Evolutionary conservation across 2,329 filamentous ascomycete species (phyloP).

Genomic region (Claviceps paspali): DNA sequence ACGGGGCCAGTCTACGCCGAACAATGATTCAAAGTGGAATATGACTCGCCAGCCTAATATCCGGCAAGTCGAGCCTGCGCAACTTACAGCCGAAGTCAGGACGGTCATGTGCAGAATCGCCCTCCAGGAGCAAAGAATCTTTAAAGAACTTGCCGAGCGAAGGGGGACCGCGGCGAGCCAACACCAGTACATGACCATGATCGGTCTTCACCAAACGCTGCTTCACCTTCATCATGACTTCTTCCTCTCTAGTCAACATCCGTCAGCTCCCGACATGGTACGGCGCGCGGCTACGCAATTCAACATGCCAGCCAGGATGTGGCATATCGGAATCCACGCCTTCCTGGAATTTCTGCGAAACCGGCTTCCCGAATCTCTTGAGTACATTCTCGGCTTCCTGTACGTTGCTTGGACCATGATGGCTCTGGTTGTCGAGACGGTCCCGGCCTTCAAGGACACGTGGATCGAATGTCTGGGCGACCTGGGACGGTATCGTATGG

Average conservation of each 20-base stretch:
- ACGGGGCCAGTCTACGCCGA: neutral
- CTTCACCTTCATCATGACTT: slow-evolving; percentile 77
- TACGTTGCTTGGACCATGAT: slow-evolving; percentile 85
- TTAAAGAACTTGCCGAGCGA: too few relatives aligned
- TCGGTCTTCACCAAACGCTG: slow-evolving; percentile 65
- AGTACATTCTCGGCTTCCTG: slow-evolving; percentile 85
- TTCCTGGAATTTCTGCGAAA: slow-evolving; percentile 67
- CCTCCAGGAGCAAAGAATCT: too few relatives aligned
- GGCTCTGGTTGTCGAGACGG: slow-evolving; percentile 71
- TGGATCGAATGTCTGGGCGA: slow-evolving; percentile 94
- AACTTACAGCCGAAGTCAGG: neutral
- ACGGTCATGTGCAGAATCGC: too few relatives aligned
- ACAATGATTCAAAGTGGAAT: slow-evolving; percentile 2
- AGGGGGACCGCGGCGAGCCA: too few relatives aligned
- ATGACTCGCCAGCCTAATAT: slow-evolving; percentile 38
- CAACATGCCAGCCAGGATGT: slow-evolving; percentile 85
- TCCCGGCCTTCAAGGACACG: slow-evolving; percentile 67
- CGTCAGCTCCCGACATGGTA: slow-evolving; percentile 54
- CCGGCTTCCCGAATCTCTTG: slow-evolving; percentile 58
- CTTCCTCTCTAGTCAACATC: slow-evolving; percentile 77
- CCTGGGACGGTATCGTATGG: slow-evolving; percentile 71
- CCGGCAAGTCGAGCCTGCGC: slow-evolving; percentile 17
- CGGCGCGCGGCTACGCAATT: slow-evolving; percentile 62
- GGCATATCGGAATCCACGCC: slow-evolving; percentile 79
- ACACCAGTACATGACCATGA: slow-evolving; percentile 68